phyloP scores from a whole-genome alignment of 108 stramenopile genomes.

The Pseudonitzschia multistriata region DNA sequence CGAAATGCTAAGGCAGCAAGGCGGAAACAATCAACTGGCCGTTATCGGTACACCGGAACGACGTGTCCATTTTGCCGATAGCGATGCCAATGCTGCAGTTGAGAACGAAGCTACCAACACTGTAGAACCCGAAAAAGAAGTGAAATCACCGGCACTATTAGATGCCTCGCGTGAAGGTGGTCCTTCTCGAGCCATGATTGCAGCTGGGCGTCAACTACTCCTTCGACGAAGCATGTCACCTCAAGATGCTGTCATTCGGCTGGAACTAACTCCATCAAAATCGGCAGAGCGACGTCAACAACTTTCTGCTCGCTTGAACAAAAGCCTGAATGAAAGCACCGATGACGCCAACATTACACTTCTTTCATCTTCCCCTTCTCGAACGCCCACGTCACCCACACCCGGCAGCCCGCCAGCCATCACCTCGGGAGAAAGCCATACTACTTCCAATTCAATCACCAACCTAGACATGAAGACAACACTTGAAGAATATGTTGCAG shows the following conservation, averaged over 20 bases:
- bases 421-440: constrained; percentile 1
- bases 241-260: constrained; percentile 14
- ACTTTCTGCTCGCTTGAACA: constrained; percentile 29
- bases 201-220: constrained; percentile 48
- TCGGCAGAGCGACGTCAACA: constrained; percentile 38
- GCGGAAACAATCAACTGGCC: constrained; percentile 4
- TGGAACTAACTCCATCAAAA: constrained; percentile 40
- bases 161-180: constrained; percentile 9
- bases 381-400: constrained; percentile 13
- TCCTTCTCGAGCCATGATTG: constrained; percentile 50
- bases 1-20: constrained; percentile 26
- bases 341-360: not conserved
- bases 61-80: constrained; percentile 33
- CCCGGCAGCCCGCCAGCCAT: not conserved
- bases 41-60: constrained; percentile 19
- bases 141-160: constrained; percentile 1
- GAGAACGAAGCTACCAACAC: not conserved
- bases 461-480: constrained; percentile 1
- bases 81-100: constrained; percentile 10
- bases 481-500: constrained; percentile 37
- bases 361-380: constrained; percentile 12
- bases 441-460: not conserved
- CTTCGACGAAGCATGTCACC: constrained; percentile 17
- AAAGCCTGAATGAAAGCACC: not conserved
- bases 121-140: not conserved